Base-by-base conservation (phyloP, 1,139 yeast genomes). In the Taphrina communis region DNA sequence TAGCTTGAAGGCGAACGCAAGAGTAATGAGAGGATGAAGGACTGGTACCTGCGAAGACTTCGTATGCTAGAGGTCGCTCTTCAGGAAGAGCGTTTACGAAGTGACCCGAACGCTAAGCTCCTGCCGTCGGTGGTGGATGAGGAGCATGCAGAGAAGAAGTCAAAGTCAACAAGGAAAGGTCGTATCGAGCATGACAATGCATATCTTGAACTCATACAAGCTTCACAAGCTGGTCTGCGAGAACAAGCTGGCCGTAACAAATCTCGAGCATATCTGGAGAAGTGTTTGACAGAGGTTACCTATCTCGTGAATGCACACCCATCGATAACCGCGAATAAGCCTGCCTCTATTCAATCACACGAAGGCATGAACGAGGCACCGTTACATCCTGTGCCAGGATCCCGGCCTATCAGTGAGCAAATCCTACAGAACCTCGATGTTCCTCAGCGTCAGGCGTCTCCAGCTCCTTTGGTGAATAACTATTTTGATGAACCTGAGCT, bases 1-100 rank as follows among this genome's bases (percentile, higher is more conserved):
- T 46, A 57, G 46, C 67, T 65, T 21, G 68, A 65, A 50, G 68
- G 68, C 14, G 68, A 65, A 31, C 56, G 63, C 21, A 65, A 58
- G 52, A 44, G 58, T 50, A 56, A 39, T 41, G 68, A 65, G 9
- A 48, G 68, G 9, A 48, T 57, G 51, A 65, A 65, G 31, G 63
- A 50, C 42, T 65, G 68, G 68, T 65, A 57, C n/a, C 35, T 50
- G 12, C 21, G 59, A 25, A 39, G 68, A 21, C 58, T 65, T 7
- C 31, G 44, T 4, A 65, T 65, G 68, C 31, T 65, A 9, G 68
- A 65, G 53, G 38, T 39, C n/a, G 63, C 63, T 6, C 25, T 65
- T 8, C 63, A 65, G 42, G 51, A 58, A 35, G 68, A 65, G 36
- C 57, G 68, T 17, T 19, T 41, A 17, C 38, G 42, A 50, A 65